Evolutionary conservation across 2,329 filamentous ascomycete species (phyloP), one percentile per base, ranked within the genome.

Genomic region (Fusarium oxysporum): DNA sequence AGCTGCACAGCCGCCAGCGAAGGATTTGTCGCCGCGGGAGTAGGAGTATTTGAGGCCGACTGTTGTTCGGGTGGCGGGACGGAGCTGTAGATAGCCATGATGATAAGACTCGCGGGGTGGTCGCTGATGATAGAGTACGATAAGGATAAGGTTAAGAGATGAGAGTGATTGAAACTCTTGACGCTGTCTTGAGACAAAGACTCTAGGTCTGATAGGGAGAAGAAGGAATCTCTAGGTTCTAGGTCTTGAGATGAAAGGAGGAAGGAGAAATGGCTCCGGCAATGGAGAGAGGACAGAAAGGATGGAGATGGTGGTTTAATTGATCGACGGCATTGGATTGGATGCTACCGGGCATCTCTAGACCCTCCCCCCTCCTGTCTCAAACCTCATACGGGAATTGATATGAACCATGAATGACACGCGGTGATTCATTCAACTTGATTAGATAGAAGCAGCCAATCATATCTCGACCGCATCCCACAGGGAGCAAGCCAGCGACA

Each of bases 1-100:
- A 72, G 50, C 21, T 71, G 68, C 23, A 72, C 32, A 45, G 71
- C 44, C 35, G 76, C 71, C 28, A 75, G 58, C 38, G 74, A 44
- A 58, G 51, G 45, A 32, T 70, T 65, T 30, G 65, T 65, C n/a
- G 59, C 40, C 19, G 59, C 35, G 13, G 65, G 40, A 33, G 68
- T 50, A 59, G 78, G 60, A 65, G 71, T 53, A 58, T 65, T 59
- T 54, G 73, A 57, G 58, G 74, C 57, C 32, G 72, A 65, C 28
- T 78, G 74, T 50, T 82, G 78, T 67, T 82, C 84, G 51, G 83
- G 81, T 50, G 86, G 87, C 50, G 87, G 86, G 51, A 88, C 86
- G 32, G 86, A 85, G 72, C 81, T 85, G 82, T 84, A 88, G 80
- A 89, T 86, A 65, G 86, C 86, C 85, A 87, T 87, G 77, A 65